These are phyloP conservation scores for Alternaria metachromatica DNA, from an alignment of 2,329 filamentous ascomycete genomes.

Conservation along the genomic window DNA sequence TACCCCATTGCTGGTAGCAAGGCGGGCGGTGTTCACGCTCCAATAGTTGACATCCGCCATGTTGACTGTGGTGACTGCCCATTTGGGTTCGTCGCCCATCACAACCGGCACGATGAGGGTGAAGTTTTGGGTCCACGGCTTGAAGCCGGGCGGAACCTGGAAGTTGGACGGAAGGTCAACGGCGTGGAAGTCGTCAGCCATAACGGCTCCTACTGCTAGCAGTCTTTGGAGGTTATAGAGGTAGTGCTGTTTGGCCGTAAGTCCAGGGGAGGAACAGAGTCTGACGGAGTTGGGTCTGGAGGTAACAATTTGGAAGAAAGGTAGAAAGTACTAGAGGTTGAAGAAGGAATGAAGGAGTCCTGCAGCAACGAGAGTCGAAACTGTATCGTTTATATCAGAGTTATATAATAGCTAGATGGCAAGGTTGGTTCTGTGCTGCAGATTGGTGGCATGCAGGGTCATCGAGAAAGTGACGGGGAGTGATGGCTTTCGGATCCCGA, in stretches of 20 bases:
- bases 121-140: slow-evolving; percentile 61
- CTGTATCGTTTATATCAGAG: neutral
- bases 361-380: neutral
- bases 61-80: slow-evolving; percentile 44
- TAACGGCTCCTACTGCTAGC: slow-evolving; percentile 2
- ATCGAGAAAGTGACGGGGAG: slow-evolving; percentile 11
- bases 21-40: slow-evolving; percentile 55
- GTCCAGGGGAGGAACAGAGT: neutral
- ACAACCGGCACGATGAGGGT: slow-evolving; percentile 49
- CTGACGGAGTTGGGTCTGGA: neutral
- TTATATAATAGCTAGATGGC: slow-evolving; percentile 10
- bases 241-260: neutral
- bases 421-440: neutral
- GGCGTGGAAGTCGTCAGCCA: slow-evolving; percentile 9
- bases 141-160: slow-evolving; percentile 45
- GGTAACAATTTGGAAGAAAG: neutral
- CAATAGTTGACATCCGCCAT: slow-evolving; percentile 55
- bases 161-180: slow-evolving; percentile 11
- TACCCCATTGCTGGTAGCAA: slow-evolving; percentile 69
- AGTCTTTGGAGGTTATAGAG: neutral
- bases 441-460: slow-evolving; percentile 8
- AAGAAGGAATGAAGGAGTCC: slow-evolving; percentile 7
- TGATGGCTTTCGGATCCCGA: slow-evolving; percentile 4
- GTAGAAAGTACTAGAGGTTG: neutral
- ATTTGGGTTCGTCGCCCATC: slow-evolving; percentile 46